Percentiles rank a stretch among this genome's conserved stretches.
Conservation (phyloP, 164 flowering plant species). For the Malania oleifera region DNA sequence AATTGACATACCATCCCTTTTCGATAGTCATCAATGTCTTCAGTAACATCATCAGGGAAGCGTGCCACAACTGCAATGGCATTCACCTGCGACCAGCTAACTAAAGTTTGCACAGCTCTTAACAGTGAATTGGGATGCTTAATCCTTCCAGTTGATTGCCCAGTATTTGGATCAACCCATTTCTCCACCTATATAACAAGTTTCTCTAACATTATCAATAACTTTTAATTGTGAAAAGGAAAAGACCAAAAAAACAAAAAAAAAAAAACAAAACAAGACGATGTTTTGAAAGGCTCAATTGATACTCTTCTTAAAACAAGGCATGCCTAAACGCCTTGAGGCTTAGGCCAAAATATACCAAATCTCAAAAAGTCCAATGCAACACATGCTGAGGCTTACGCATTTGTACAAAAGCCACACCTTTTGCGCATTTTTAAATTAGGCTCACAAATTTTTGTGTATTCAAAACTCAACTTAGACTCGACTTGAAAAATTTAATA, state of each 20-base stretch:
- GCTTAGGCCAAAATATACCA: too few species aligned
- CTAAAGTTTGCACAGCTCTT: slow-evolving; percentile 57
- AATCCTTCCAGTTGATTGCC: slow-evolving; percentile 85
- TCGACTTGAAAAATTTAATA: too few species aligned
- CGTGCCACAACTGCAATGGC: slow-evolving; percentile 90
- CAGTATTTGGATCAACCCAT: slow-evolving; percentile 69
- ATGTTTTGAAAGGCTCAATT: too few species aligned
- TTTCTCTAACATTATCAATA: background rate
- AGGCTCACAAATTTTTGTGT: too few species aligned
- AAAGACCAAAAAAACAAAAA: background rate
- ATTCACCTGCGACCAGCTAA: slow-evolving; percentile 42
- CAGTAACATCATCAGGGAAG: slow-evolving; percentile 77
- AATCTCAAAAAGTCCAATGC: too few species aligned
- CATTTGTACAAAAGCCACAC: too few species aligned
- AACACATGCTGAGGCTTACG: too few species aligned
- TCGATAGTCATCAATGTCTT: slow-evolving; percentile 63
- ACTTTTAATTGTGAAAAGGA: background rate
- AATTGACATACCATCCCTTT: slow-evolving; percentile 53
- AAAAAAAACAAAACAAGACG: background rate
- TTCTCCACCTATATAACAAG: slow-evolving; percentile 55
- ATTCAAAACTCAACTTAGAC: too few species aligned
- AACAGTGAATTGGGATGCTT: slow-evolving; percentile 63
- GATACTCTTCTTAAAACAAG: too few species aligned
- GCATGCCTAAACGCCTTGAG: too few species aligned
- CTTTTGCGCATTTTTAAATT: too few species aligned